Evolutionary conservation across 2,329 filamentous ascomycete genomes (phyloP).

Genomic region (Colletotrichum acutatum): DNA sequence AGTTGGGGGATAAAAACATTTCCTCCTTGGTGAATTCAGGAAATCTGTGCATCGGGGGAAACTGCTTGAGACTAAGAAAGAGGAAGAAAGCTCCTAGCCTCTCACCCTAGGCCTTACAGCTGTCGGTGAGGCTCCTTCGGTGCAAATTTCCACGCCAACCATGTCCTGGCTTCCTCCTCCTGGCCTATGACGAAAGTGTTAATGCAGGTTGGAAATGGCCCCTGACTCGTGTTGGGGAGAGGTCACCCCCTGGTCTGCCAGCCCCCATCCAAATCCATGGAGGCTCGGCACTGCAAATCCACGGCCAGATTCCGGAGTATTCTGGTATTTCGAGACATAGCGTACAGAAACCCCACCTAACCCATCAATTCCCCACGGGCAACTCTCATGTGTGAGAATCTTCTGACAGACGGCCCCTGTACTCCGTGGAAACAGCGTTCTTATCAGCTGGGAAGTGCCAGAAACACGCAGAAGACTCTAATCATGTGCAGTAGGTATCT

Average conservation of each 20-base stretch:
- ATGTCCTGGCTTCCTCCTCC: not conserved
- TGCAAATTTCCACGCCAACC: slow-evolving; percentile 14
- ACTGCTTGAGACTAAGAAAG: not conserved
- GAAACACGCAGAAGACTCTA: not conserved
- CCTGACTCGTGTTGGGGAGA: slow-evolving; percentile 18
- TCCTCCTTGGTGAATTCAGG: slow-evolving; percentile 14
- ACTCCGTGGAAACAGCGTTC: not conserved
- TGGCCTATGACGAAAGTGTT: slow-evolving; percentile 26
- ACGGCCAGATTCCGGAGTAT: slow-evolving; percentile 19
- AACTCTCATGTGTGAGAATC: slow-evolving; percentile 24
- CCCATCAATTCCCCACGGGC: slow-evolving; percentile 14
- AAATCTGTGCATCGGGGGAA: slow-evolving; percentile 18
- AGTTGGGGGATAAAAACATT: slow-evolving; percentile 12
- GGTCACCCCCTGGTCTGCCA: not conserved
- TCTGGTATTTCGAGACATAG: not conserved
- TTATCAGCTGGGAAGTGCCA: not conserved
- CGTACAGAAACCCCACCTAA: not conserved
- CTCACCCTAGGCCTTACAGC: not conserved
- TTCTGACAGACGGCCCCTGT: slow-evolving; percentile 19
- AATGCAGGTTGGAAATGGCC: slow-evolving; percentile 18
- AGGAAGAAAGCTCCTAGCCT: slow-evolving; percentile 4
- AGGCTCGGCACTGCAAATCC: not conserved
- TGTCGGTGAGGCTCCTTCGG: not conserved
- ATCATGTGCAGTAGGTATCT: not conserved
- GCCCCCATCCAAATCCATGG: not conserved